phyloP scores from a whole-genome alignment of 2,329 filamentous ascomycete genomes.

The Fusarium penzigii region DNA sequence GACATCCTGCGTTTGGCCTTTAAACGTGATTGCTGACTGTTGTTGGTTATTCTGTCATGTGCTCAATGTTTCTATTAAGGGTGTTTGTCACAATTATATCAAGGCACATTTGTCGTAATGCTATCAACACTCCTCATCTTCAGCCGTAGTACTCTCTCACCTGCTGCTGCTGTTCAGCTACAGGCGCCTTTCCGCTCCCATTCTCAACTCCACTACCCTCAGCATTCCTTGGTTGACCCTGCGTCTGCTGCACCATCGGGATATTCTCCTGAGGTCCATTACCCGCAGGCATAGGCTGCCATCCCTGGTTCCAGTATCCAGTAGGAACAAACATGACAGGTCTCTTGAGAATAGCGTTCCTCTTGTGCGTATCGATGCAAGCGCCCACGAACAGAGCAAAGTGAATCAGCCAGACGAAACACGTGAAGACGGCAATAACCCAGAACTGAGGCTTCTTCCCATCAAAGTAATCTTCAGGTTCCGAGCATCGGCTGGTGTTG shows the following conservation, averaged over 20 bases:
- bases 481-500: neutral
- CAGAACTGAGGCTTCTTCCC: constrained; percentile 15
- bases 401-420: constrained; percentile 32
- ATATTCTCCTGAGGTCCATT: constrained; percentile 18
- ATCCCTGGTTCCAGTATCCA: constrained; percentile 35
- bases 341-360: constrained; percentile 27
- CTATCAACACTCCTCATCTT: neutral
- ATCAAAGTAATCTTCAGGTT: constrained; percentile 3
- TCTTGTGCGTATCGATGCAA: constrained; percentile 39
- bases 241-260: constrained; percentile 17
- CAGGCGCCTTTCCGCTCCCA: constrained; percentile 6
- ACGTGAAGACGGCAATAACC: constrained; percentile 25
- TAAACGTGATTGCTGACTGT: neutral
- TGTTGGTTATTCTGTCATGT: neutral
- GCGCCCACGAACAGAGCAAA: constrained; percentile 42
- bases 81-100: neutral
- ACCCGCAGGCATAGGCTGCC: constrained; percentile 31
- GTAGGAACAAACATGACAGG: constrained; percentile 28
- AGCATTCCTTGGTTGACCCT: neutral
- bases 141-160: constrained; percentile 10
- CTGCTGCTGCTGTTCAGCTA: neutral
- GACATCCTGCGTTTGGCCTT: too few species aligned
- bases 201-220: constrained; percentile 3
- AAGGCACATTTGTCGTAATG: too few species aligned
- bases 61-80: neutral